Conservation (phyloP, 2,329 filamentous ascomycete genomes). For the Fusarium duplospermum region DNA sequence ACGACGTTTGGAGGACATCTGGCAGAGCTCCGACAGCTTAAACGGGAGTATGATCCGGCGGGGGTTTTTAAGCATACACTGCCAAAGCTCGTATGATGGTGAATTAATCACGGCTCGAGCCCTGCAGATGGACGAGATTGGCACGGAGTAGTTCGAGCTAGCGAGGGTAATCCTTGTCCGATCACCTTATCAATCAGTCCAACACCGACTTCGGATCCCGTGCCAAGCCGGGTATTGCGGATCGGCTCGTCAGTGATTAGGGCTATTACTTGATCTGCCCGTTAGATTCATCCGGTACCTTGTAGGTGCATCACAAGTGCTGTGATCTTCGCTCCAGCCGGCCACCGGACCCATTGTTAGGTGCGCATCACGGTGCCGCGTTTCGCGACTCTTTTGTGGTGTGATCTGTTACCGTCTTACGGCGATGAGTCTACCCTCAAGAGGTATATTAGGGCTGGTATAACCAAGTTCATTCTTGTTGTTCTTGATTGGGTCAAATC, state of each 20-base stretch:
- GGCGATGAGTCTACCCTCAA: background rate
- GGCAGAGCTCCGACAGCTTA: background rate
- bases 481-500: background rate
- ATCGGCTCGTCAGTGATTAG: background rate
- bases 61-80: slow-evolving; percentile 14
- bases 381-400: background rate
- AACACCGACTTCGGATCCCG: slow-evolving; percentile 19
- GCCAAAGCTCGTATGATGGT: slow-evolving; percentile 2
- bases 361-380: background rate
- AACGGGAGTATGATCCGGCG: slow-evolving; percentile 12
- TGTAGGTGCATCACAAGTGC: background rate
- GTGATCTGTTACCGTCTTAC: background rate
- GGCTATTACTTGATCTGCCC: background rate
- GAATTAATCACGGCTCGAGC: background rate
- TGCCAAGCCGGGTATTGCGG: slow-evolving; percentile 29
- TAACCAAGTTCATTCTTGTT: background rate
- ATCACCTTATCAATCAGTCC: slow-evolving; percentile 32
- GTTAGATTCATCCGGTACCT: background rate
- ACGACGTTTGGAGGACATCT: slow-evolving; percentile 2
- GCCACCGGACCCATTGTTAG: background rate
- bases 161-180: background rate
- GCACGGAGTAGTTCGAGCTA: background rate
- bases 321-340: background rate
- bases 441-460: background rate
- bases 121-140: slow-evolving; percentile 1